Evolutionary conservation across 129 eudicot genomes (phyloP).

Genomic region (Glebionis coronaria): DNA sequence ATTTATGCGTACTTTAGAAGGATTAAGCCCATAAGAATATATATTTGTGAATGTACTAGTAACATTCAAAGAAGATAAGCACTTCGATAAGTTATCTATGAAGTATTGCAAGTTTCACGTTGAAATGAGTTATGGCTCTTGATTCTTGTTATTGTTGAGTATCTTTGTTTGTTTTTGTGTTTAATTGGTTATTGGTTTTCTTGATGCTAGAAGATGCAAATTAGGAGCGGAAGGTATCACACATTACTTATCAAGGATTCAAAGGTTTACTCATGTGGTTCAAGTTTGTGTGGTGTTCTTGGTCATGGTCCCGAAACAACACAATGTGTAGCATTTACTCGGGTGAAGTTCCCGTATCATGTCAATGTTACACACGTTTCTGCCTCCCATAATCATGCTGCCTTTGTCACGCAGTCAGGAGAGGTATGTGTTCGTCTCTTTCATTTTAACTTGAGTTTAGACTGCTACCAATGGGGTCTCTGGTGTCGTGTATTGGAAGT

Average conservation of each 20-base stretch:
- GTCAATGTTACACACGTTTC: conserved; percentile 68
- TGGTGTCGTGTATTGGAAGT: neutral
- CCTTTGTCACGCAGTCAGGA: conserved; percentile 74
- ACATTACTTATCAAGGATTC: conserved; percentile 76
- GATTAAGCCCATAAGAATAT: no score
- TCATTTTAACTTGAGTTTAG: neutral
- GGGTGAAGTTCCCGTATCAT: conserved; percentile 54
- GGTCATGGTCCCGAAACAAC: conserved; percentile 97
- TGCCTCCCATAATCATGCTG: conserved; percentile 95
- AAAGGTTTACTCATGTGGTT: conserved; percentile 81
- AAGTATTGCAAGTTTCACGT: no score
- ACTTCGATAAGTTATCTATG: no score
- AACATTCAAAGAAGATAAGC: no score
- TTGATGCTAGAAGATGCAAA: conserved; percentile 72
- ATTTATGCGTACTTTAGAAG: no score
- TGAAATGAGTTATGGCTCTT: no score
- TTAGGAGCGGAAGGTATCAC: conserved; percentile 89
- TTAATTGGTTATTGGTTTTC: neutral
- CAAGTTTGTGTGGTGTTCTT: conserved; percentile 96
- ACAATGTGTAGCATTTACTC: conserved; percentile 69
- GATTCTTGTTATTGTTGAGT: no score
- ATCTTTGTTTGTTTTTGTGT: neutral
- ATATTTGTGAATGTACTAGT: no score
- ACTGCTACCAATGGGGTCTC: neutral
- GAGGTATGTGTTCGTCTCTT: conserved; percentile 49